Base-by-base conservation (phyloP, 352 stramenopile species). In the Phytopythium mirpurense region DNA sequence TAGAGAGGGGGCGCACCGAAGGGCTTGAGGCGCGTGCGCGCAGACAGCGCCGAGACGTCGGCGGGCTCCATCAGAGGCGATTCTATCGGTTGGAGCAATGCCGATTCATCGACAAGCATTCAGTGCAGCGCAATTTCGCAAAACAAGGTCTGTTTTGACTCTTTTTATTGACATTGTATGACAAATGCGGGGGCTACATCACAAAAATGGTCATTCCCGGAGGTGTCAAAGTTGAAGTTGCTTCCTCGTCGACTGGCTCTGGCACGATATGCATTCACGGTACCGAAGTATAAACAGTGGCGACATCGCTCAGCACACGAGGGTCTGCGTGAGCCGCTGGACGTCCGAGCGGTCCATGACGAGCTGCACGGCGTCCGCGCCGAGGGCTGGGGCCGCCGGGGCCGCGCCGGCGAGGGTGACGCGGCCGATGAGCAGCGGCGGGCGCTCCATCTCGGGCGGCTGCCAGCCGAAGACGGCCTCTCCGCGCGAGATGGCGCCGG, bases 391-490 rank as follows among this genome's bases (percentile, higher is more conserved):
- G 3, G 48, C 32, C 5, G 46, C 24, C 2, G 24, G 24, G 21
- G 35, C 48, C 36, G 21, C 55, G 36, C 29, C 51, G 16, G 55
- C 54, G 37, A 88, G 53, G 36, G 78, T 90, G 34, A 88, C 70
- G 23, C 80, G 80, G 34, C 80, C 69, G 19, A 83, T 51, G 21
- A 87, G 57, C 42, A 88, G 63, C 1, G 77, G 71, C 2, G 80
- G 78, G 1, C 77, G 71, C 59, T 88, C 80, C 64, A 86, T 86
- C 65, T 90, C 74, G 1, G 77, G 75, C 12, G 78, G 73, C 54
- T 83, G 69, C 76, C 72, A 91, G n/a, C 78, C 81, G 56, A 91
- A 91, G 24, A 87, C 67, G 11, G 62, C 83, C 53, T 91, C 81
- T 11, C 78, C 81, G 2, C 60, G 62, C 24, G 61, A 58, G 49